Conservation (phyloP, 2,329 filamentous ascomycete species). For the Rhexocercosporidium sp. region DNA sequence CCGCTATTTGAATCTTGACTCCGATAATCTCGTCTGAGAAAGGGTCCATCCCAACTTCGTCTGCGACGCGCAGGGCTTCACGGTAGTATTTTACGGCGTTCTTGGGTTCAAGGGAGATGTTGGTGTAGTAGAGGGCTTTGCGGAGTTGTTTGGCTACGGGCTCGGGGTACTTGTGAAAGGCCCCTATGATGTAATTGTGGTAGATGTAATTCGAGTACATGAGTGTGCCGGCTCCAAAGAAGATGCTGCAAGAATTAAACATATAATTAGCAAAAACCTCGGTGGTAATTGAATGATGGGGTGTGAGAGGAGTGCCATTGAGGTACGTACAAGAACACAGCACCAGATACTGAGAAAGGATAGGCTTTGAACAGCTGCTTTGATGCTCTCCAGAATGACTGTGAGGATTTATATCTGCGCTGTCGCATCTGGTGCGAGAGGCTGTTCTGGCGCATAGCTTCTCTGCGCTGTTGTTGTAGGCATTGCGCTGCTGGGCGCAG, state of each 20-base stretch:
- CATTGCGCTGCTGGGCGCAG: conserved; percentile 37
- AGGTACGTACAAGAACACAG: conserved; percentile 33
- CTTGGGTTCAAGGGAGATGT: conserved; percentile 74
- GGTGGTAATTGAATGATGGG: neutral
- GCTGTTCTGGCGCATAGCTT: conserved; percentile 28
- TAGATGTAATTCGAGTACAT: conserved; percentile 41
- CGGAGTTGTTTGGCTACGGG: conserved; percentile 79
- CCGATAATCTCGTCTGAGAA: conserved; percentile 92
- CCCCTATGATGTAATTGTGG: conserved; percentile 41
- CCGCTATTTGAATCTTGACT: conserved; percentile 81
- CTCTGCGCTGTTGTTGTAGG: conserved; percentile 34
- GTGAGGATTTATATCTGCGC: conserved; percentile 35
- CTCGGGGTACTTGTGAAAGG: conserved; percentile 66
- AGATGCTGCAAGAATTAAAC: conserved; percentile 30
- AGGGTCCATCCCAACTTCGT: conserved; percentile 78
- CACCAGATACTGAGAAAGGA: conserved; percentile 39
- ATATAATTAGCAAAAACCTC: neutral
- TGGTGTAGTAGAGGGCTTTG: conserved; percentile 84
- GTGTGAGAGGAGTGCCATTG: neutral
- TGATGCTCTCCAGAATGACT: conserved; percentile 22
- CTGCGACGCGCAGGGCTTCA: conserved; percentile 75
- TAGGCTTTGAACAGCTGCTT: conserved; percentile 37
- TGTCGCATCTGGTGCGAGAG: conserved; percentile 35
- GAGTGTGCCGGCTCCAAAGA: conserved; percentile 33
- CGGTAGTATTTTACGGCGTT: conserved; percentile 84